Evolutionary conservation across 441 rosid genomes (phyloP).

Genomic region (Populus trichocarpa): DNA sequence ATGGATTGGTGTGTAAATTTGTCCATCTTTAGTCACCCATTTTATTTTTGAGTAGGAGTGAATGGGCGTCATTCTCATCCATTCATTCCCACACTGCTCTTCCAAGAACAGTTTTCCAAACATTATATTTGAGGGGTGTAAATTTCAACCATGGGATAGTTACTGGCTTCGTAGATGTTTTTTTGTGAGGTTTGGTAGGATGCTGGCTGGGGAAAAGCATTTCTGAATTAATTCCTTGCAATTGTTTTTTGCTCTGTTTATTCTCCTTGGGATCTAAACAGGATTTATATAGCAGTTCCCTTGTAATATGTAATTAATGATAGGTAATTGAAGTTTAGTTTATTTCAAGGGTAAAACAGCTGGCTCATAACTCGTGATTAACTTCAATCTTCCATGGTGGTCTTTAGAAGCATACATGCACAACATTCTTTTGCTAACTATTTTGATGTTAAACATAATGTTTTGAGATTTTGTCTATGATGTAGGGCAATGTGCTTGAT

Average conservation of each 20-base stretch:
- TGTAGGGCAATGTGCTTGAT: constrained; percentile 83
- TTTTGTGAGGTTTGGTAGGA: neutral
- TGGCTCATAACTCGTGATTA: neutral
- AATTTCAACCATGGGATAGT: neutral
- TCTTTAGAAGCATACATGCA: neutral
- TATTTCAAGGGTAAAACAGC: neutral
- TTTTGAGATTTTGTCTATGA: neutral
- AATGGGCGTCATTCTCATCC: neutral
- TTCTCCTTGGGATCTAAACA: neutral
- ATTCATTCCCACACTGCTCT: neutral
- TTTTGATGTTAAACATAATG: neutral
- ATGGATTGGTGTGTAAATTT: neutral
- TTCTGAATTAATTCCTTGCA: neutral
- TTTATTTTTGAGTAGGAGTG: neutral
- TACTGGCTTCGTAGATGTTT: neutral
- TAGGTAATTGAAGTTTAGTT: neutral
- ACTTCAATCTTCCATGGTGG: neutral
- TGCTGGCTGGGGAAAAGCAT: neutral
- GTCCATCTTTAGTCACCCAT: neutral
- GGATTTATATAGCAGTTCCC: neutral
- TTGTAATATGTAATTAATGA: neutral
- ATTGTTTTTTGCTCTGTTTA: neutral
- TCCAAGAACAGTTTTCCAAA: neutral
- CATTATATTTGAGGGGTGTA: neutral
- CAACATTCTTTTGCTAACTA: neutral